Evolutionary conservation across 306 rosid species (phyloP), one percentile per base, ranked within the genome.

Genomic region (Lathyrus tuberosus): DNA sequence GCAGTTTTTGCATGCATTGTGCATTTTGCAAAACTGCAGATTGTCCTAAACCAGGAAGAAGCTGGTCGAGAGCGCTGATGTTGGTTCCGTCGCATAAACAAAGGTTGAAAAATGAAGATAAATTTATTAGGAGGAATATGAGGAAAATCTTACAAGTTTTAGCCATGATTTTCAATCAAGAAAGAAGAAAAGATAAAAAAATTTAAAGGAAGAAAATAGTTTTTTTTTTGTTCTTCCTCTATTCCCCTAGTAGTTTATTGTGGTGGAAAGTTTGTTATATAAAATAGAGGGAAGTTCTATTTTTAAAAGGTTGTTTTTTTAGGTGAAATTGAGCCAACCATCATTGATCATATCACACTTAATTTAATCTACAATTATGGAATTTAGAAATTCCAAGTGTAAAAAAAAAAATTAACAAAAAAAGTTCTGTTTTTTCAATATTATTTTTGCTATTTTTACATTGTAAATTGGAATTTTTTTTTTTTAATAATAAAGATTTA

Each of bases 1-100:
- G 5, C 33, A 92, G 33, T 61, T 80, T 80, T 44, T 75, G 71
- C 78, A 92, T 16, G 87, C 96, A 92, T 37, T 76, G 28, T 68
- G 67, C 40, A 17, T 41, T 73, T 13, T 17, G 38, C 13, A 65
- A 3, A 10, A 10, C 10, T 5, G 2, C 2, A 18, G 18, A 5
- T 4, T 12, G 3, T 35, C 2, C 62, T 7, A 56, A 13, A 37
- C 68, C 31, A 8, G 64, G 48, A 2, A 71, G 22, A 22, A 75
- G 49, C 0, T 44, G 61, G 2, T 70, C 64, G 5, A 71, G 48
- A 10, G 1, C 6, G 22, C 65, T 42, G 3, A 6, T 10, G 20
- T 7, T 18, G 14, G 10, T 35, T 35, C 18, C 41, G 14, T 47
- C 31, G 2, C 67, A 60, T 28, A 42, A 51, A 30, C 69, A 78